phyloP scores from a whole-genome alignment of 2,329 filamentous ascomycete species.

The Fusarium tupiense region DNA sequence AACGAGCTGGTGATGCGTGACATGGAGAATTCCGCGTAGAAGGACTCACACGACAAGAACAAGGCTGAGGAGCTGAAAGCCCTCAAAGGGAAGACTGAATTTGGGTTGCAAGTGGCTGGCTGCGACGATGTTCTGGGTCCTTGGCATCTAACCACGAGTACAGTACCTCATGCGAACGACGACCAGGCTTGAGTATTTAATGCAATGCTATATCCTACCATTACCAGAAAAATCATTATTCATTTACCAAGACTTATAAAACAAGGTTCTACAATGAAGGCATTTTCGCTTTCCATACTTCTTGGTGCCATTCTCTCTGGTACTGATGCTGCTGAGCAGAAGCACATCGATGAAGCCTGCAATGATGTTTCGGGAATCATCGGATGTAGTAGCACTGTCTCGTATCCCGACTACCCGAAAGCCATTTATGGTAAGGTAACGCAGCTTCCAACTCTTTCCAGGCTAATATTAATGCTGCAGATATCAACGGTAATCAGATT shows the following conservation, averaged over 20 bases:
- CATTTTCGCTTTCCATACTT: neutral
- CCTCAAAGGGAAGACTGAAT: neutral
- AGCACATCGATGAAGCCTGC: neutral
- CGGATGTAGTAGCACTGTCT: neutral
- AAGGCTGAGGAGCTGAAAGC: neutral
- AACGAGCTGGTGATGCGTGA: neutral
- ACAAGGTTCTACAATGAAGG: neutral
- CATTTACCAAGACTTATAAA: fast-evolving
- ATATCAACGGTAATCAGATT: neutral
- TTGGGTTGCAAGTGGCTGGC: neutral
- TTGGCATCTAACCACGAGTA: neutral
- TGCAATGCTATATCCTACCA: neutral
- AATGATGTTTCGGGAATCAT: neutral
- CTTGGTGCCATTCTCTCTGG: neutral
- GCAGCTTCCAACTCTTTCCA: fast-evolving
- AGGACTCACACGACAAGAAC: too few relatives aligned
- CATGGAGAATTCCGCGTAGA: neutral
- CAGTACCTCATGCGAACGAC: neutral
- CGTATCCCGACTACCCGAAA: neutral
- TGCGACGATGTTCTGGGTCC: neutral
- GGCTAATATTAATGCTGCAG: neutral
- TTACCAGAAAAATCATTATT: fast-evolving
- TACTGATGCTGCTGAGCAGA: neutral
- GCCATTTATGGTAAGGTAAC: neutral
- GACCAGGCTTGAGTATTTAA: neutral